Evolutionary conservation across 495 filamentous ascomycete genomes (phyloP).

Genomic region (Penicillium salamii): DNA sequence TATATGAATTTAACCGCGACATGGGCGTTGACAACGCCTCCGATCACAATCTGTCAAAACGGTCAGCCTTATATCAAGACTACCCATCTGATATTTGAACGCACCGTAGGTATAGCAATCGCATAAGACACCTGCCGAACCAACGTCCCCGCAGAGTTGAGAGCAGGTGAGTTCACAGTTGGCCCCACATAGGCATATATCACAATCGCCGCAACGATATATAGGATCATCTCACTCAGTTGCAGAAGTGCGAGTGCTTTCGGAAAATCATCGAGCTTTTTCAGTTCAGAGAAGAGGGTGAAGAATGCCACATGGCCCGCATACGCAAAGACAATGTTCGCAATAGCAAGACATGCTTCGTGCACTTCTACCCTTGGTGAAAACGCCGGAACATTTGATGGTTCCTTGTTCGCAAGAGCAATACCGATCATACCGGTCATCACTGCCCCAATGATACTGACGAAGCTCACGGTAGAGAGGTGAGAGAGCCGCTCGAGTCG

Average conservation of each 20-base stretch:
- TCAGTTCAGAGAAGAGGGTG: constrained; percentile 68
- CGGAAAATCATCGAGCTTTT: constrained; percentile 57
- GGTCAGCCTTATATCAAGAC: constrained; percentile 59
- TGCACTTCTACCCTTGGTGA: constrained; percentile 24
- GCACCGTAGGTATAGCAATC: constrained; percentile 59
- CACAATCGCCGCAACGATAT: constrained; percentile 61
- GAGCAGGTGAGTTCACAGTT: constrained; percentile 62
- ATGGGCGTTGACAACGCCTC: constrained; percentile 62
- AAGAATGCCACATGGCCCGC: constrained; percentile 68
- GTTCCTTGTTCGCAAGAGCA: constrained; percentile 28
- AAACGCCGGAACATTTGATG: constrained; percentile 43
- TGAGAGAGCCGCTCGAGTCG: constrained; percentile 53
- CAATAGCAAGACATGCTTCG: constrained; percentile 42
- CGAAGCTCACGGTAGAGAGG: constrained; percentile 58
- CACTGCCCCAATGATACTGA: constrained; percentile 62
- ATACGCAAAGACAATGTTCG: constrained; percentile 32
- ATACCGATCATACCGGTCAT: constrained; percentile 63
- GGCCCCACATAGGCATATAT: constrained; percentile 67
- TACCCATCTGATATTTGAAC: constrained; percentile 46
- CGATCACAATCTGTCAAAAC: constrained; percentile 45
- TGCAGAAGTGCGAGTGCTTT: constrained; percentile 61
- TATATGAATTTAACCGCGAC: constrained; percentile 57
- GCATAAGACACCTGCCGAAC: constrained; percentile 69
- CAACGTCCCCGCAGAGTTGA: constrained; percentile 54
- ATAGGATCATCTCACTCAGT: constrained; percentile 59